Evolutionary conservation across 805 yeast species (phyloP), one percentile per base, ranked within the genome.

Genomic region (Kazachstania africana): DNA sequence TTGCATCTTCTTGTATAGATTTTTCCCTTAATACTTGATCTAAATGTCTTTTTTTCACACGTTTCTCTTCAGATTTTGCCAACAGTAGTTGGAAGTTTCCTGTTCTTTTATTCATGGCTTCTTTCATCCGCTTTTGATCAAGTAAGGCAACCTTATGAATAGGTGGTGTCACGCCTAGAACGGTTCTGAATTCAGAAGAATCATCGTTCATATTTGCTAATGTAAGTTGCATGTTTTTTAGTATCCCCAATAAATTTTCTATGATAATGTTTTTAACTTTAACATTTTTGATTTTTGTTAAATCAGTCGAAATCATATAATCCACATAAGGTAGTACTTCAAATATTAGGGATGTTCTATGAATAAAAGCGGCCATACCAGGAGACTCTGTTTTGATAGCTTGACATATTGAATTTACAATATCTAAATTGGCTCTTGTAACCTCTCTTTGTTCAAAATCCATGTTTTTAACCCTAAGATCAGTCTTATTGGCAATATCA

Each of bases 401-500:
- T 9, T 37, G 34, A 15, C 47, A 33, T 8, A 55, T 26, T 14
- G 47, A 51, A 16, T 44, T 43, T 4, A 45, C 21, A 12, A 66
- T 40, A 26, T 58, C 59, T n/a, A 28, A 31, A 17, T 47, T 59
- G 13, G 40, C 35, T 28, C 48, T 48, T 6, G 28, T 38, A 3
- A 29, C 29, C 31, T 64, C 68, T 19, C 45, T 39, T 12, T 33
- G 22, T 32, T 50, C 53, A 24, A 37, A 53, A 40, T 58, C 59
- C 22, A 47, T 44, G 26, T 53, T 51, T 32, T 45, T 48, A 19
- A 57, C 41, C 25, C 48, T 50, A 9, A 52, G 12, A 31, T 48
- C 53, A 5, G 48, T 50, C 35, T 53, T 50, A 36, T 65, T 72
- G 15, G 63, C 63, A 26, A 71, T 62, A 41, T 77, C 85, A 45